These are phyloP conservation scores for Iris pallida DNA, from an alignment of 116 monocot genomes.

Conservation along the genomic window DNA sequence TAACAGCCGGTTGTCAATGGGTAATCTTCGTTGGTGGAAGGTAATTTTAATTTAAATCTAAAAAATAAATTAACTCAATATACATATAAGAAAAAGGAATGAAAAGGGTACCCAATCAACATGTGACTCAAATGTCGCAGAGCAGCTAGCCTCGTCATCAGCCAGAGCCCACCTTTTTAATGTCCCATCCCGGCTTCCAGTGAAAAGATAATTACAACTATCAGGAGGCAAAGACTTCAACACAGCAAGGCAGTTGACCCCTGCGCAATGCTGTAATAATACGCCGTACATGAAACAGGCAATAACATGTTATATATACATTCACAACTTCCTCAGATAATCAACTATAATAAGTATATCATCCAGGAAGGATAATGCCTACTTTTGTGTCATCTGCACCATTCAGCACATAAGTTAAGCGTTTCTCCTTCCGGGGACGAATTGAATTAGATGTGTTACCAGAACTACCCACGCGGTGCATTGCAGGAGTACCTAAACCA, in stretches of 20 bases:
- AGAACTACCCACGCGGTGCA: constrained; percentile 95
- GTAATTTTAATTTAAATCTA: no score
- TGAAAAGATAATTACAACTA: constrained; percentile 74
- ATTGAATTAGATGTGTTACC: constrained; percentile 66
- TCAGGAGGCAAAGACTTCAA: constrained; percentile 42
- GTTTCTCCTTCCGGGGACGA: constrained; percentile 90
- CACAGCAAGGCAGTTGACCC: constrained; percentile 79
- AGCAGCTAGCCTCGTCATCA: constrained; percentile 61
- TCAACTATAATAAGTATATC: background rate
- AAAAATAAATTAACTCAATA: background rate
- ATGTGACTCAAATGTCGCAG: constrained; percentile 95
- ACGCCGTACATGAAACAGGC: constrained; percentile 6
- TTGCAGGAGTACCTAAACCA: constrained; percentile 30
- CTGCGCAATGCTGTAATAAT: constrained; percentile 82
- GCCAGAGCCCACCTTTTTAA: constrained; percentile 77
- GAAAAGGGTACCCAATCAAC: constrained; percentile 76
- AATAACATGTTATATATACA: background rate
- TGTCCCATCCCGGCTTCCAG: constrained; percentile 96
- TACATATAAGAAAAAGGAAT: no score
- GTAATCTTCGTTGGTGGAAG: no score
- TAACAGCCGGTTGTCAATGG: no score
- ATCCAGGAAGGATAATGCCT: background rate
- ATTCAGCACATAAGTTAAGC: constrained; percentile 87
- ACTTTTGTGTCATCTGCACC: constrained; percentile 93
- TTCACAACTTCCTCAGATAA: background rate